Percentiles rank a stretch among this genome's conserved stretches.
Conservation (phyloP, 495 filamentous ascomycete genomes). For the Apiosordaria backusii region DNA sequence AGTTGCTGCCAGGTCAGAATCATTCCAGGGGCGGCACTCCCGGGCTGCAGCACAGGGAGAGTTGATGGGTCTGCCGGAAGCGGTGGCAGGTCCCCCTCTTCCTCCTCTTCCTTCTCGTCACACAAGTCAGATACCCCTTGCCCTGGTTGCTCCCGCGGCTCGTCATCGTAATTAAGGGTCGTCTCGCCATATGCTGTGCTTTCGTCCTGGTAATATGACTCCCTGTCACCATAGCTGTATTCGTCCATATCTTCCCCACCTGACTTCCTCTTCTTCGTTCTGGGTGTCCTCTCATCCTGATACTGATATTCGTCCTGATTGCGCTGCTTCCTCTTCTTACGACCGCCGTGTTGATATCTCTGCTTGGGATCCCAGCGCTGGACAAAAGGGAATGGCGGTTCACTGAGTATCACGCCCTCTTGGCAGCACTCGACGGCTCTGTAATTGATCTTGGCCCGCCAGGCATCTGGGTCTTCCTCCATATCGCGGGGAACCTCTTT, state of each 20-base stretch:
- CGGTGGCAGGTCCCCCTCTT: conserved; percentile 59
- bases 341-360: conserved; percentile 36
- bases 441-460: conserved; percentile 69
- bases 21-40: conserved; percentile 56
- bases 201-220: conserved; percentile 17
- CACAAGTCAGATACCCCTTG: conserved; percentile 3
- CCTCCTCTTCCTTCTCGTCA: conserved; percentile 25
- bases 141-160: conserved; percentile 32
- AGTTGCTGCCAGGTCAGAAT: conserved; percentile 79
- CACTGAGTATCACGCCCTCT: conserved; percentile 66
- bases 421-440: conserved; percentile 79
- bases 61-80: conserved; percentile 60
- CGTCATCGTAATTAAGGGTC: conserved; percentile 53
- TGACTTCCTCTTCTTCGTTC: conserved; percentile 50
- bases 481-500: neutral
- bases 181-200: conserved; percentile 28
- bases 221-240: conserved; percentile 25
- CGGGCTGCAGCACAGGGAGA: conserved; percentile 52
- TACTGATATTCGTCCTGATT: conserved; percentile 36
- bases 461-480: conserved; percentile 48
- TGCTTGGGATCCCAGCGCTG: conserved; percentile 85
- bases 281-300: conserved; percentile 33
- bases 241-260: conserved; percentile 33
- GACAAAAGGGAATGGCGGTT: conserved; percentile 85
- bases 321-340: conserved; percentile 39